phyloP scores from a whole-genome alignment of 306 rosid genomes.

The Glycine tomentella region DNA sequence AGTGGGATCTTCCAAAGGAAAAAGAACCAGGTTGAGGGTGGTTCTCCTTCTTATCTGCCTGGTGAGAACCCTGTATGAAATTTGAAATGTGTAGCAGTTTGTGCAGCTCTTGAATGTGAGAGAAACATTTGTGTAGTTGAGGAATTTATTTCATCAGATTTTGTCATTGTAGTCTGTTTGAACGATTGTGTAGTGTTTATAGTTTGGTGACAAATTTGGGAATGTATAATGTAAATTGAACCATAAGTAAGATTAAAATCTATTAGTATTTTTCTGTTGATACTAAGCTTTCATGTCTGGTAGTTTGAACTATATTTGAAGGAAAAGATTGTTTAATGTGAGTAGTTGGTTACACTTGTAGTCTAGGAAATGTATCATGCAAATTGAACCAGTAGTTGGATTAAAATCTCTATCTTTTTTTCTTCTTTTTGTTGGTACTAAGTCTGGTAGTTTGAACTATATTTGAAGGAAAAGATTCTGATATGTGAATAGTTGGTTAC shows the following conservation, averaged over 20 bases:
- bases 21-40: conserved; percentile 86
- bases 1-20: conserved; percentile 79
- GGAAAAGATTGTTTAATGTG: conserved; percentile 24
- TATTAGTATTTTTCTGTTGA: conserved; percentile 41
- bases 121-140: conserved; percentile 63
- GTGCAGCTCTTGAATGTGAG: conserved; percentile 62
- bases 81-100: conserved; percentile 44
- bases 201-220: conserved; percentile 54
- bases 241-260: conserved; percentile 48
- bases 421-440: conserved; percentile 38
- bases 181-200: conserved; percentile 42
- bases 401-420: conserved; percentile 36
- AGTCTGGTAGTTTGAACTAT: too few species aligned
- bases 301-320: conserved; percentile 28
- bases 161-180: conserved; percentile 48
- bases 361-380: conserved; percentile 49
- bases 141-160: conserved; percentile 51
- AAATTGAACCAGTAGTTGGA: conserved; percentile 56
- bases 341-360: conserved; percentile 45
- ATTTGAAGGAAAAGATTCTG: too few species aligned
- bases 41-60: conserved; percentile 90
- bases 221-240: conserved; percentile 62
- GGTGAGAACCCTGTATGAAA: conserved; percentile 76
- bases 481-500: too few species aligned
- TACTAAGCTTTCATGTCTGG: conserved; percentile 41